Base-by-base conservation (phyloP, 768 basidiomycete genomes). In the Serendipita vermifera region DNA sequence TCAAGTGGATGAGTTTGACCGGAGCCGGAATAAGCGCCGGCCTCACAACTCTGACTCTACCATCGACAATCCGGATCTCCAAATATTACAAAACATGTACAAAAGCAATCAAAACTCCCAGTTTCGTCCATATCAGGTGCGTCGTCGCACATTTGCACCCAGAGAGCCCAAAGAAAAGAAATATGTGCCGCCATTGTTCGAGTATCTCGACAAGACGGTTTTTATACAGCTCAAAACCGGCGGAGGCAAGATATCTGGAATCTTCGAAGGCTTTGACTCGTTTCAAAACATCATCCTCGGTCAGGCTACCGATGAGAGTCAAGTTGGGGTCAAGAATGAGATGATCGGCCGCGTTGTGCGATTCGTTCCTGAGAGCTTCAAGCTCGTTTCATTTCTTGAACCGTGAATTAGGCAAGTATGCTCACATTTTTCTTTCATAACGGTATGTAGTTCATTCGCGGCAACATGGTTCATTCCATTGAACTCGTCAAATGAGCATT, bases 401-500 rank as follows among this genome's bases (percentile, higher is more conserved):
- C 17, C 15, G 17, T n/a, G 17, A 11, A 11, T 26, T 51, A 51
- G 46, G 22, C 46, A 29, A 26, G 46, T 51, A 51, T 51, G 46
- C 46, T 51, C 2, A 51, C 2, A 41, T 41, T 26, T 29, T 6
- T 51, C 31, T 51, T 29, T 26, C 29, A 20, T 26, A 26, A 26
- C n/a, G 20, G 15, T 2, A 1, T 4, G 46, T 26, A 51, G 46
- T 20, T 51, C 27, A 51, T 51, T 51, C 46, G 46, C 11, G 46
- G 46, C n/a, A 51, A 51, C 27, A 51, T 29, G 9, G 46, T 51
- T 20, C 46, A 51, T 29, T 51, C 46, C 9, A 51, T 51, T 29
- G 46, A 51, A 29, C 22, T 51, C 15, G 9, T 51, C 22, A 51
- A 51, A n/a, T n/a, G n/a, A n/a, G 9, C 9, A n/a, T 36, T 20